These are phyloP conservation scores for Saprolegnia diclina DNA, from an alignment of 352 stramenopile genomes.

Conservation along the genomic window DNA sequence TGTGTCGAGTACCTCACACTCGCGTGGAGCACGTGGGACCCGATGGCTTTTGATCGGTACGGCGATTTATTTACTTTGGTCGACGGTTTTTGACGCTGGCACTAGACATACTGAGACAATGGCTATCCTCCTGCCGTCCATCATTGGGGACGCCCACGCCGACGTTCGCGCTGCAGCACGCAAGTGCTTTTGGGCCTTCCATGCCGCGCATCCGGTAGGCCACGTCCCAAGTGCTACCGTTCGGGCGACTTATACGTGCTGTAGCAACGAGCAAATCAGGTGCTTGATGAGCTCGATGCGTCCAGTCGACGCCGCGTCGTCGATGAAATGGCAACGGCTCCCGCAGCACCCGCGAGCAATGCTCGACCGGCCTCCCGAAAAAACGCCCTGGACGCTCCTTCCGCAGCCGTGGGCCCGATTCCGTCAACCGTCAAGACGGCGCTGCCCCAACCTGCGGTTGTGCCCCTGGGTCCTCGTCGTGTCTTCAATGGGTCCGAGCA, in stretches of 20 bases:
- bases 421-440: not conserved
- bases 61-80: conserved; percentile 26
- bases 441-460: too few species aligned
- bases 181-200: conserved; percentile 76
- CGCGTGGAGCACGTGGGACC: conserved; percentile 57
- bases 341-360: not conserved
- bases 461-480: not conserved
- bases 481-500: not conserved
- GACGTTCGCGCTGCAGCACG: conserved; percentile 71
- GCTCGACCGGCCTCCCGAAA: not conserved
- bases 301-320: conserved; percentile 43
- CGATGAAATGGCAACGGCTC: conserved; percentile 13
- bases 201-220: conserved; percentile 26
- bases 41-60: conserved; percentile 63
- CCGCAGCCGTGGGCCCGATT: not conserved
- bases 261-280: conserved; percentile 44
- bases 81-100: not conserved
- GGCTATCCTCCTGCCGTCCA: conserved; percentile 44
- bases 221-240: not conserved
- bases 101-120: conserved; percentile 55
- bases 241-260: not conserved
- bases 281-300: conserved; percentile 55
- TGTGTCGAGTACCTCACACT: conserved; percentile 75
- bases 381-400: not conserved
- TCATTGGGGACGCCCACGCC: conserved; percentile 60